phyloP scores from a whole-genome alignment of 495 filamentous ascomycete genomes.

The Filosporella fistucella region DNA sequence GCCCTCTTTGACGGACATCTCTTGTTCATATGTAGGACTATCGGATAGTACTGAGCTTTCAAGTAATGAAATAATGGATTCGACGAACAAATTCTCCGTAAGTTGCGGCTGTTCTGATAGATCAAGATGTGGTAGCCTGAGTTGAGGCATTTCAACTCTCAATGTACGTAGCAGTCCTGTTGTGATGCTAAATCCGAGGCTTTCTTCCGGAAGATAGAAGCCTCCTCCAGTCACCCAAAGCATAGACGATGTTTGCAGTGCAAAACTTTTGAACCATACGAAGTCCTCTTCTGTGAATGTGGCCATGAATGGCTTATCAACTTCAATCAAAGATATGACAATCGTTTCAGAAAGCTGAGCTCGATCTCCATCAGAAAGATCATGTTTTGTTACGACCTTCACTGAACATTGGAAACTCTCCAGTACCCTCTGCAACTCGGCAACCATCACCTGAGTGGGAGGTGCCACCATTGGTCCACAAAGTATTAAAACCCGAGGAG shows the following conservation, averaged over 20 bases:
- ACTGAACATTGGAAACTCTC: background rate
- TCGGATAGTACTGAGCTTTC: background rate
- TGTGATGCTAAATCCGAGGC: conserved; percentile 3
- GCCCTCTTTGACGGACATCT: background rate
- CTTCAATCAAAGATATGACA: conserved; percentile 3
- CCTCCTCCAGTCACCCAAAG: conserved; percentile 6
- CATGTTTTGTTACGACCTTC: background rate
- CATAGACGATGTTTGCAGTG: background rate
- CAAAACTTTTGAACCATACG: background rate
- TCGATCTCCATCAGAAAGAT: background rate
- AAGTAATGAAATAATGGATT: background rate
- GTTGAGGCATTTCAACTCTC: conserved; percentile 6
- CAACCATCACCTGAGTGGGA: background rate
- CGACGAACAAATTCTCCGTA: background rate
- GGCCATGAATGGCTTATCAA: conserved; percentile 3
- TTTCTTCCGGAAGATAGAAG: conserved; percentile 2
- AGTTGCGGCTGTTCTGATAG: background rate
- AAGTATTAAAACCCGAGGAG: background rate
- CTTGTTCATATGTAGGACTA: background rate
- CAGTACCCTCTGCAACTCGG: background rate
- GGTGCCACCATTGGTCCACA: background rate
- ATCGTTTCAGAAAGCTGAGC: background rate
- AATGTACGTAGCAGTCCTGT: conserved; percentile 4
- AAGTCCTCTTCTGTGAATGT: conserved; percentile 3
- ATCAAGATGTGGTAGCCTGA: conserved; percentile 7